Base-by-base conservation (phyloP, 75 land plant species). In the Picea glauca region DNA sequence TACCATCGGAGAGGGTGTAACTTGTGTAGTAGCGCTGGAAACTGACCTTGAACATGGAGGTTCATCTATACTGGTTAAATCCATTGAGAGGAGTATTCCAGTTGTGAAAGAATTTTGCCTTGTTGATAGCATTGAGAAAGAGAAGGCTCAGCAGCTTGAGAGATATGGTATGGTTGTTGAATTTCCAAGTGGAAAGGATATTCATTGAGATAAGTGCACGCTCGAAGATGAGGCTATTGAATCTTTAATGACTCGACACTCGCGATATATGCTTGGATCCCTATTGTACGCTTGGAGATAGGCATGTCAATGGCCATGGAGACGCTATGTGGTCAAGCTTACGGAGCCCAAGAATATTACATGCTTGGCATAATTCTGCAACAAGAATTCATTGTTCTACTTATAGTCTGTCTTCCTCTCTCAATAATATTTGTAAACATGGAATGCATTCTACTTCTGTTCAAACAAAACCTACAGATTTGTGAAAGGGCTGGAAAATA, bases 61-160 rank as follows among this genome's bases (percentile, higher is more conserved):
- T 17, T 84, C 90, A 17, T 65, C 83, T 15, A 90, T 87, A 83
- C 26, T 89, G 40, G 40, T 38, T 1, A 84, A 56, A 5, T 93
- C 88, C 33, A 91, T 93, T 88, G 85, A 26, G 79, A 76, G 54
- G 40, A 61, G 78, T 23, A 84, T 91, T 40, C 90, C 83, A 20
- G 87, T 93, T n/a, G 90, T 93, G 18, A 81, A 85, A 0, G 96
- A 93, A 77, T 77, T 72, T 13, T 93, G 96, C 93, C 59, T 93
- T 67, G n/a, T n/a, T n/a, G n/a, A n/a, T n/a, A n/a, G n/a, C n/a
- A n/a, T n/a, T n/a, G n/a, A n/a, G n/a, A n/a, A 85, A 61, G 76
- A 86, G 76, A 81, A 81, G 62, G 64, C 84, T 1, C 86, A 82
- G 68, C 90, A 89, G 12, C 58, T 88, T n/a, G 86, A 85, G 31